Evolutionary conservation across 2,329 filamentous ascomycete genomes (phyloP).

Genomic region (Dichotomopilus funicola): DNA sequence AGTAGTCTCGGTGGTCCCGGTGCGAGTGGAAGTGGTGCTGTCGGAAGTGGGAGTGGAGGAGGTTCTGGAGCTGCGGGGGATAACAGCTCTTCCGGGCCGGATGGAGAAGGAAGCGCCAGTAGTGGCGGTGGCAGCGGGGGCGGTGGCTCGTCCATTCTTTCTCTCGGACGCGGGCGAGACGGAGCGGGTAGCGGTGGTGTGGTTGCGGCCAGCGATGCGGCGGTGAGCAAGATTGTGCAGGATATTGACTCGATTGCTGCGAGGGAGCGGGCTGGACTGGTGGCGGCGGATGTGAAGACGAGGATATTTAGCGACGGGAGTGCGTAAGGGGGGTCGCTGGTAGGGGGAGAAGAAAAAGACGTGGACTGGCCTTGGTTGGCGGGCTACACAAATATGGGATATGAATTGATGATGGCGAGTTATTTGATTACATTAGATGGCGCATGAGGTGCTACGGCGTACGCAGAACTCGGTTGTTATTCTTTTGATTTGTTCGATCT

Average conservation of each 20-base stretch:
- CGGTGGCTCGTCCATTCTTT: background rate
- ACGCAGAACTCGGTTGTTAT: background rate
- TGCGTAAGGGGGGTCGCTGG: background rate
- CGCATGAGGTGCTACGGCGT: background rate
- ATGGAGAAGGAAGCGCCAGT: background rate
- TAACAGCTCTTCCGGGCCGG: no score
- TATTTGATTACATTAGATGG: conserved; percentile 5
- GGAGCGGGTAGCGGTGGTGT: conserved; percentile 21
- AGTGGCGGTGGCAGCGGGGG: background rate
- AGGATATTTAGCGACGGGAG: conserved; percentile 43
- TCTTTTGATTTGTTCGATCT: no score
- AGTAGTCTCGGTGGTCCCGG: background rate
- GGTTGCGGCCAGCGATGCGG: conserved; percentile 27
- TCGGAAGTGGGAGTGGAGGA: no score
- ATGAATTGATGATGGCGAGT: conserved; percentile 5
- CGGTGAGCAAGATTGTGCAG: conserved; percentile 53
- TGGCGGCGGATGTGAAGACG: conserved; percentile 57
- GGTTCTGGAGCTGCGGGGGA: no score
- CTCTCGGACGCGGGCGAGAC: no score
- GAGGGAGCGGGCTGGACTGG: conserved; percentile 56
- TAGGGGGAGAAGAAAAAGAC: background rate
- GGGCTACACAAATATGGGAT: background rate
- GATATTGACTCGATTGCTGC: conserved; percentile 56
- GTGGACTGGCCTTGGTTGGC: background rate
- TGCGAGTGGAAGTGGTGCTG: background rate